Percentiles rank a stretch among this genome's conserved stretches.
Conservation (phyloP, 1,139 yeast species). For the Saccharomyces hybrid region DNA sequence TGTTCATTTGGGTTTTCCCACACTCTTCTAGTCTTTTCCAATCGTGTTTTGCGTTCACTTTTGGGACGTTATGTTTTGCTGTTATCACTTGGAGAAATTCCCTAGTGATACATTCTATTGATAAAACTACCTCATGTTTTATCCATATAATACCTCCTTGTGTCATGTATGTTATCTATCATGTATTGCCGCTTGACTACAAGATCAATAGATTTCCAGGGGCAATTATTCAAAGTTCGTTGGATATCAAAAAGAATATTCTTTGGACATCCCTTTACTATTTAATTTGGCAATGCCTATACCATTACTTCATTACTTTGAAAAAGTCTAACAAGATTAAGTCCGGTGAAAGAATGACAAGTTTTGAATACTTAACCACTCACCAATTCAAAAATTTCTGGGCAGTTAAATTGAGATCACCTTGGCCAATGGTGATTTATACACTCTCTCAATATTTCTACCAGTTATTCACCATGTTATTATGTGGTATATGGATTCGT, state of each 20-base stretch:
- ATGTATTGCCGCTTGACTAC: conserved; percentile 58
- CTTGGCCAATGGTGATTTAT: conserved; percentile 77
- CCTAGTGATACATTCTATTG: conserved; percentile 81
- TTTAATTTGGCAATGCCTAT: conserved; percentile 82
- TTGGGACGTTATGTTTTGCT: conserved; percentile 88
- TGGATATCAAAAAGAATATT: conserved; percentile 70
- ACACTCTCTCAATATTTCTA: conserved; percentile 80
- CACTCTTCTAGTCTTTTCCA: conserved; percentile 62
- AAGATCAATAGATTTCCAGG: conserved; percentile 66
- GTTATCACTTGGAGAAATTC: conserved; percentile 96
- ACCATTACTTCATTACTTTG: conserved; percentile 87
- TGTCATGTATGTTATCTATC: conserved; percentile 80
- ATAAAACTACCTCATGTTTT: conserved; percentile 86
- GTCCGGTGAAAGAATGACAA: conserved; percentile 71
- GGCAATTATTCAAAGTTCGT: conserved; percentile 46
- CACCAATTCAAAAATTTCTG: conserved; percentile 54
- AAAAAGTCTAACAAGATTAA: conserved; percentile 71
- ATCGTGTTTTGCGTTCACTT: conserved; percentile 76
- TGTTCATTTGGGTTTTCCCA: conserved; percentile 80
- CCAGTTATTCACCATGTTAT: conserved; percentile 80
- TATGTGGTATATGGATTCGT: conserved; percentile 81
- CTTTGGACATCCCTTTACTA: conserved; percentile 77
- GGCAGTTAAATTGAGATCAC: conserved; percentile 86
- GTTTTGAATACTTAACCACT: conserved; percentile 74
- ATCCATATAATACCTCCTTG: conserved; percentile 89